A percentile compares a stretch with the other conserved stretches of the same genome.
These are phyloP conservation scores for Solidago caesia DNA, from an alignment of 129 eudicot genomes.

Conservation along the genomic window DNA sequence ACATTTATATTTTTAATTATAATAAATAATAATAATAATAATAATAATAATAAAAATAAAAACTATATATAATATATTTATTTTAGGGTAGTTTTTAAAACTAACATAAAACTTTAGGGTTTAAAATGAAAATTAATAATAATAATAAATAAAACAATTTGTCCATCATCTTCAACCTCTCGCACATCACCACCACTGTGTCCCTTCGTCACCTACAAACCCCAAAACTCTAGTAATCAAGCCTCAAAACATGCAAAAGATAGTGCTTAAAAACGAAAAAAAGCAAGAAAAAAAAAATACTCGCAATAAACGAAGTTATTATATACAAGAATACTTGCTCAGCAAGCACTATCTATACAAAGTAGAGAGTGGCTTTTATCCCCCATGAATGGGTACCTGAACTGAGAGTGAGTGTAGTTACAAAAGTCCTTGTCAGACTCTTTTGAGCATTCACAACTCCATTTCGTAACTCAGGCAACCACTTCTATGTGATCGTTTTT, in stretches of 20 bases:
- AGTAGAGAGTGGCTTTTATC: not conserved
- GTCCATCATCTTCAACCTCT: too few species aligned
- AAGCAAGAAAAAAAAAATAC: not conserved
- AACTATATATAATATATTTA: too few species aligned
- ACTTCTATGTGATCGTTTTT: slow-evolving; percentile 65
- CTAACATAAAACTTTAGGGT: too few species aligned
- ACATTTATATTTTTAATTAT: too few species aligned
- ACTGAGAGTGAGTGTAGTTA: slow-evolving; percentile 19
- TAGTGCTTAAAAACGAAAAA: not conserved
- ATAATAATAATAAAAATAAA: too few species aligned
- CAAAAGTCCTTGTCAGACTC: slow-evolving; percentile 67
- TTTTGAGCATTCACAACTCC: slow-evolving; percentile 75
- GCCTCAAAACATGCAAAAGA: slow-evolving; percentile 14
- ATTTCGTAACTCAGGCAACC: slow-evolving; percentile 75
- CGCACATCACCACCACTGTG: too few species aligned
- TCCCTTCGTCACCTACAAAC: not conserved
- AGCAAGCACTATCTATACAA: slow-evolving; percentile 26
- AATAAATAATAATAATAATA: too few species aligned
- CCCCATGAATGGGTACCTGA: slow-evolving; percentile 5
- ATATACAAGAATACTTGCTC: slow-evolving; percentile 20
- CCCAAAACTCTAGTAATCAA: slow-evolving; percentile 7
- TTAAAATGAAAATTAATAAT: too few species aligned
- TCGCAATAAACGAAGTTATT: slow-evolving; percentile 12
- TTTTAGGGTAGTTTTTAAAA: too few species aligned
- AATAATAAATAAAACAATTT: too few species aligned